Evolutionary conservation across 2,329 filamentous ascomycete genomes (phyloP).

Genomic region (Diaporthe vexans): DNA sequence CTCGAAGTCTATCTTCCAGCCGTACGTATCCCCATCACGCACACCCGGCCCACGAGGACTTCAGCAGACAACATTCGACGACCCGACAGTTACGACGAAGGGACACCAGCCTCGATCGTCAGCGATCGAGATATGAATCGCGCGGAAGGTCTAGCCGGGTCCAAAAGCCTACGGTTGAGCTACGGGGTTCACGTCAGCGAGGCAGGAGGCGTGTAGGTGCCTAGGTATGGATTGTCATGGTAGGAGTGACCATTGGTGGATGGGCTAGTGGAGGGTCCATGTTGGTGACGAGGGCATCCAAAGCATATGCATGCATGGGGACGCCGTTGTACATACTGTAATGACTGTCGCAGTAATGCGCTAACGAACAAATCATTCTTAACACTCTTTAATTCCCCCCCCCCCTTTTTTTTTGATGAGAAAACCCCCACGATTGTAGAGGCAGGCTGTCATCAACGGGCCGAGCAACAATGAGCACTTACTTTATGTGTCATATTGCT

Average conservation of each 20-base stretch:
- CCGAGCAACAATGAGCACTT: neutral
- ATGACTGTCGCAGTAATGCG: constrained; percentile 14
- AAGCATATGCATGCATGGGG: constrained; percentile 15
- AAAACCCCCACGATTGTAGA: too few species aligned
- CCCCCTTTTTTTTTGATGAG: neutral
- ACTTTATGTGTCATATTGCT: neutral
- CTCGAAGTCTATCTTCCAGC: constrained; percentile 43
- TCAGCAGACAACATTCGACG: constrained; percentile 29
- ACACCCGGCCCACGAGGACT: constrained; percentile 32
- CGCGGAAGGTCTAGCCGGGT: constrained; percentile 17
- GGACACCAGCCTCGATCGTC: constrained; percentile 23
- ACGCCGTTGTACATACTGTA: constrained; percentile 23
- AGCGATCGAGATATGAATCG: constrained; percentile 16
- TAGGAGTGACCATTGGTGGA: neutral
- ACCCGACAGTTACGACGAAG: constrained; percentile 36
- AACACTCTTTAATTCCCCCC: neutral
- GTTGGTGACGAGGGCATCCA: neutral
- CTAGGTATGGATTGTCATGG: neutral
- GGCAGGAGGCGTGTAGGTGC: constrained; percentile 28
- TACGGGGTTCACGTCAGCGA: constrained; percentile 15
- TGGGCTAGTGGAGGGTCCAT: neutral
- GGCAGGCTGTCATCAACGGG: neutral
- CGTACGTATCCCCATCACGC: constrained; percentile 40
- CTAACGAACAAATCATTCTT: constrained; percentile 19
- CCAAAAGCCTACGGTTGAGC: constrained; percentile 29